Evolutionary conservation across 345 rosid species (phyloP), one percentile per base, ranked within the genome.

Genomic region (Salix suchowensis): DNA sequence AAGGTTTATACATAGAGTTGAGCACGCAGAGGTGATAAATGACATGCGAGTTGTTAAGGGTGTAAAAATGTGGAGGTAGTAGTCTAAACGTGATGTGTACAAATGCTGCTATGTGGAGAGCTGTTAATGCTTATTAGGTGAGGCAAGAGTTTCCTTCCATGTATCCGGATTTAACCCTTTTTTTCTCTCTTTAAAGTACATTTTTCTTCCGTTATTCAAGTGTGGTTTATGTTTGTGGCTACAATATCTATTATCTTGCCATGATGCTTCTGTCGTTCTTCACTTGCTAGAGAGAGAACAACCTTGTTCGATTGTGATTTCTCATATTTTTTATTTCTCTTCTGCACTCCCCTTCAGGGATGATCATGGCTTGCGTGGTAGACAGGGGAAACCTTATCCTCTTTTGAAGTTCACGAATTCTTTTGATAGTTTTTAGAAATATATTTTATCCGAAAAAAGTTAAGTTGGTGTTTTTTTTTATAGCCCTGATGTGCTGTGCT

Each of bases 1-100:
- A 87, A 83, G 81, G 60, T 86, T 58, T 23, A 84, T 80, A 81
- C 83, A 77, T 86, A 85, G 86, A 76, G 72, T 78, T 76, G 77
- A 85, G 84, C 83, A 69, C 82, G 86, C 78, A 19, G 36, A 34
- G 79, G 80, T 40, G 71, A 71, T 78, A 76, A 73, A 68, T 42
- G 23, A 46, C 69, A 83, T 82, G 81, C 81, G 79, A 85, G 79
- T 79, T 78, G 81, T 58, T 60, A 77, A 73, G 76, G 83, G 72
- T 88, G 86, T 84, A 86, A 77, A 85, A 71, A 77, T 72, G 81
- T 82, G 55, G 52, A 69, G 78, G 50, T 46, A 65, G 74, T 76
- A 58, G 73, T 76, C 78, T 75, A 58, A 58, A 58, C 70, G 72
- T 77, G 86, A 79, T 74, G 23, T 86, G 88, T 85, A 85, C 81